phyloP scores from a whole-genome alignment of 805 yeast genomes.

The Pichia rugopelliculosa region DNA sequence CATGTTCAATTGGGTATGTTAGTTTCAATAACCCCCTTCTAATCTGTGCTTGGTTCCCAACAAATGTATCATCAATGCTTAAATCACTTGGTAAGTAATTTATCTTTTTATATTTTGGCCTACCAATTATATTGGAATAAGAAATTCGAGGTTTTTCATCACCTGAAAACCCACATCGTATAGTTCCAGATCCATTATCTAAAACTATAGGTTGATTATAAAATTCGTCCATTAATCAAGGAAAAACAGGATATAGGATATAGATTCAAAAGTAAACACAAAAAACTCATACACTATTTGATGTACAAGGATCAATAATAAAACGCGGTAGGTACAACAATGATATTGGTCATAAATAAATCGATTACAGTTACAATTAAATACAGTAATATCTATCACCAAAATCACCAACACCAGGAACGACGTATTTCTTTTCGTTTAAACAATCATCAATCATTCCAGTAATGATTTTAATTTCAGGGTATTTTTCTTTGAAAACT shows the following conservation, averaged over 20 bases:
- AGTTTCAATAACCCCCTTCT: slow-evolving; percentile 70
- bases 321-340: too few species aligned
- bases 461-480: slow-evolving; percentile 80
- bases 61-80: slow-evolving; percentile 52
- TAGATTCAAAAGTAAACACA: neutral
- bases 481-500: slow-evolving; percentile 70
- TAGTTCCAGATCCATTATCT: slow-evolving; percentile 80
- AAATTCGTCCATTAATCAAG: slow-evolving; percentile 19
- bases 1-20: slow-evolving; percentile 70
- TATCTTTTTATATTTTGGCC: slow-evolving; percentile 74
- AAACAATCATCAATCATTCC: slow-evolving; percentile 88
- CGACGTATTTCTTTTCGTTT: slow-evolving; percentile 77
- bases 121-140: slow-evolving; percentile 63
- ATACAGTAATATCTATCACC: slow-evolving; percentile 97
- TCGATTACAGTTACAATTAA: slow-evolving; percentile 25
- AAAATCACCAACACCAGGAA: slow-evolving; percentile 96
- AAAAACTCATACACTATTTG: too few species aligned
- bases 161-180: slow-evolving; percentile 91
- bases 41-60: slow-evolving; percentile 71
- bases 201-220: slow-evolving; percentile 68
- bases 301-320: too few species aligned
- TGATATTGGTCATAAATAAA: neutral
- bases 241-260: neutral
- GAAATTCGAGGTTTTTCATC: slow-evolving; percentile 69
- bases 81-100: slow-evolving; percentile 51